A percentile compares a stretch with the other conserved stretches of the same genome.
phyloP scores from a whole-genome alignment of 768 basidiomycete genomes.

The Phaeolepiota aurea region DNA sequence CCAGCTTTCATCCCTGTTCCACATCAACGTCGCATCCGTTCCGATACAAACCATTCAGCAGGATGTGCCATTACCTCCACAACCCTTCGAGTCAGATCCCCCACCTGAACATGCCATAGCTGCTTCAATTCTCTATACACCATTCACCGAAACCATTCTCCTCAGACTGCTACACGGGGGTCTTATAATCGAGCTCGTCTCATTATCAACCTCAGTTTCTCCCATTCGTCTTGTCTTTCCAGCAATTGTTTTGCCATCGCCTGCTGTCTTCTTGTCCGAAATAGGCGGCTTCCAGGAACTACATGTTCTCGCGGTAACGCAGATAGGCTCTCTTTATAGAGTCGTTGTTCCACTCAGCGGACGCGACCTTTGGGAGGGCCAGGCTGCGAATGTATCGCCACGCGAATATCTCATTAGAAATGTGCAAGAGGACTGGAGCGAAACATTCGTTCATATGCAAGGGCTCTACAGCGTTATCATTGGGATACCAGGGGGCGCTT shows the following conservation, averaged over 20 bases:
- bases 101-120: constrained; percentile 69
- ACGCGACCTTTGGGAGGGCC: constrained; percentile 50
- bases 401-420: constrained; percentile 62
- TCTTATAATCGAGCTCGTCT: constrained; percentile 66
- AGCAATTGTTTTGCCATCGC: constrained; percentile 52
- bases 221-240: constrained; percentile 78
- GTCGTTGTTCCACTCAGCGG: constrained; percentile 55
- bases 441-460: constrained; percentile 54
- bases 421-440: constrained; percentile 28
- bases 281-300: constrained; percentile 35
- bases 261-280: constrained; percentile 53
- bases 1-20: constrained; percentile 58
- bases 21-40: constrained; percentile 40
- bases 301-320: constrained; percentile 64
- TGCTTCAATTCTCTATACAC: constrained; percentile 48
- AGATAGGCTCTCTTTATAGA: constrained; percentile 64
- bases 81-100: constrained; percentile 31
- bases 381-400: constrained; percentile 46
- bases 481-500: constrained; percentile 56
- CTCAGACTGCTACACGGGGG: constrained; percentile 70
- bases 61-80: constrained; percentile 38
- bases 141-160: constrained; percentile 56
- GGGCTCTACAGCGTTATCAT: constrained; percentile 61
- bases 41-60: constrained; percentile 53
- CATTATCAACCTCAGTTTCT: constrained; percentile 55